A percentile compares a stretch with the other conserved stretches of the same genome.
Evolutionary conservation across 352 stramenopile genomes (phyloP).

Genomic region (Ophiocytium majus): DNA sequence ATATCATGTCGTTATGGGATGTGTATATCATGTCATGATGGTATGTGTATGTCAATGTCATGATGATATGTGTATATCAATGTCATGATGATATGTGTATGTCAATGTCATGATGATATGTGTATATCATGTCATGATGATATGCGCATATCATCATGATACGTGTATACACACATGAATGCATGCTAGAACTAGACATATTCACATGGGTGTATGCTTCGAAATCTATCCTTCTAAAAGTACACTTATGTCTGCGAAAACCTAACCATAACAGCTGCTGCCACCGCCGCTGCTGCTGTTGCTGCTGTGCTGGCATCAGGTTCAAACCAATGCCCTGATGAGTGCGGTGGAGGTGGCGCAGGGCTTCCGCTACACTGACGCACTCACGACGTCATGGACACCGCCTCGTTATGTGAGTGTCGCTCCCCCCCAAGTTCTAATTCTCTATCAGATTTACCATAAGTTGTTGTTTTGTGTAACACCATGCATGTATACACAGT

Average conservation of each 20-base stretch:
- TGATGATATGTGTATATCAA: too few relatives aligned
- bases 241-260: neutral
- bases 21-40: too few relatives aligned
- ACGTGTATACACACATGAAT: neutral
- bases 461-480: too few relatives aligned
- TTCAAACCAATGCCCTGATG: constrained; percentile 91
- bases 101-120: too few relatives aligned
- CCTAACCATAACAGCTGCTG: neutral
- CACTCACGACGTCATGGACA: constrained; percentile 83
- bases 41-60: too few relatives aligned
- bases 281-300: neutral
- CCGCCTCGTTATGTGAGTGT: constrained; percentile 75
- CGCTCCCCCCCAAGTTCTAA: neutral
- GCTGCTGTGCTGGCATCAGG: constrained; percentile 62
- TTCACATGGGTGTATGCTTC: neutral
- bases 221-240: neutral
- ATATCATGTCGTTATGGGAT: too few relatives aligned
- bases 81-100: too few relatives aligned
- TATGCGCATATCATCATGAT: neutral
- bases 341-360: constrained; percentile 83
- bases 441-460: neutral
- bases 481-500: too few relatives aligned
- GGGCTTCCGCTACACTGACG: constrained; percentile 82
- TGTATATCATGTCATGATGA: neutral
- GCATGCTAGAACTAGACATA: neutral